Percentiles rank a stretch among this genome's conserved stretches.
Evolutionary conservation across 148 eudicot genomes (phyloP).

Genomic region (Selenicereus undatus): DNA sequence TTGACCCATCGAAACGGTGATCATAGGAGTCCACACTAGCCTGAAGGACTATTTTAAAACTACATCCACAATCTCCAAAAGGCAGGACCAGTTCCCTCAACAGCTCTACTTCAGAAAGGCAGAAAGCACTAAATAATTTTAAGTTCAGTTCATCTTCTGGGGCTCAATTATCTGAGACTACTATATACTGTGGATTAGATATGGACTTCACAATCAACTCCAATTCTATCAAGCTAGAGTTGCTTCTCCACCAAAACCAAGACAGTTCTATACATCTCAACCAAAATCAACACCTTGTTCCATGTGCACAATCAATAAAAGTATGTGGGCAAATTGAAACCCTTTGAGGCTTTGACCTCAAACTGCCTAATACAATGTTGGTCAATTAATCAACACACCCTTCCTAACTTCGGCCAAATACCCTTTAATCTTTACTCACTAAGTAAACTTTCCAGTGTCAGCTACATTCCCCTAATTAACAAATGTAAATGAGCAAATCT

Average conservation of each 20-base stretch:
- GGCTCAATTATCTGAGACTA: not conserved
- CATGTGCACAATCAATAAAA: not conserved
- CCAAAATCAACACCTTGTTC: not conserved
- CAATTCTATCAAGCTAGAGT: not conserved
- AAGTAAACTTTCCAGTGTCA: not conserved
- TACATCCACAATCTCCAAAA: not conserved
- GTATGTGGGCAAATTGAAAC: too few species aligned
- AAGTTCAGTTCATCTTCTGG: not conserved
- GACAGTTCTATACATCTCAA: not conserved
- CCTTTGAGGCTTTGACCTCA: not conserved
- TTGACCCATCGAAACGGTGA: not conserved
- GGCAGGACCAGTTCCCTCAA: not conserved
- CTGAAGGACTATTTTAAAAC: not conserved
- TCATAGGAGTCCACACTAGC: not conserved
- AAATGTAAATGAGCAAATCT: not conserved
- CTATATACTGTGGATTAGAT: not conserved
- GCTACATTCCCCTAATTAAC: not conserved
- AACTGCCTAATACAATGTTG: not conserved
- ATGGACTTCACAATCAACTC: not conserved
- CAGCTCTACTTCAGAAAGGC: not conserved
- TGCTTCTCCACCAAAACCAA: not conserved
- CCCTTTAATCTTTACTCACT: not conserved
- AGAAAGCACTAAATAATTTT: not conserved
- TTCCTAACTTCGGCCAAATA: not conserved
- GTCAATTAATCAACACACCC: conserved; percentile 7